These are phyloP conservation scores for Trichomonas vaginalis DNA, from an alignment of 208 protist genomes.

Conservation along the genomic window DNA sequence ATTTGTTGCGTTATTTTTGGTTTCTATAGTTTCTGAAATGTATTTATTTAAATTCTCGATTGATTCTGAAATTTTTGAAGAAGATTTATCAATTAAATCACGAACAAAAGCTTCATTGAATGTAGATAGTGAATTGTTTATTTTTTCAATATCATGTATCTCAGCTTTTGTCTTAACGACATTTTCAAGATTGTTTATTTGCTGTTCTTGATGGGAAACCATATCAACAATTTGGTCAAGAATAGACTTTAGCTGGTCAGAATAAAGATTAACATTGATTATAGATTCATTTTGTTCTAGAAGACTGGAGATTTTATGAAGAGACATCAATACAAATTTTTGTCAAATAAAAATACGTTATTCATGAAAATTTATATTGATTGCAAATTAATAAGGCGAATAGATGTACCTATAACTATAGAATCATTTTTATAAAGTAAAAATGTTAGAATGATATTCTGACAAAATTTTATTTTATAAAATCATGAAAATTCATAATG, in stretches of 20 bases:
- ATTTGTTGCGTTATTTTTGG: not conserved
- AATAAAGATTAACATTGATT: not conserved
- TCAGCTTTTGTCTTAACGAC: not conserved
- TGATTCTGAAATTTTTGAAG: not conserved
- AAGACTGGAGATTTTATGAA: not conserved
- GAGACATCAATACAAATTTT: no score
- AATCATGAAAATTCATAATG: no score
- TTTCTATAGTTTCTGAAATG: not conserved
- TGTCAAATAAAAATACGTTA: no score
- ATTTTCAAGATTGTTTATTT: not conserved
- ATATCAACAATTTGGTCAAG: not conserved
- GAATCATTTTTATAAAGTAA: no score
- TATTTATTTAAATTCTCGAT: not conserved
- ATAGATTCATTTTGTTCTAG: not conserved
- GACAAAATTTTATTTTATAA: no score
- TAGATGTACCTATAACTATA: no score
- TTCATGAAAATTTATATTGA: no score
- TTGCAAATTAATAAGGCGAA: no score
- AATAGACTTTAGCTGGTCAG: not conserved
- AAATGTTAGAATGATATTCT: no score
- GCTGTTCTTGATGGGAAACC: not conserved
- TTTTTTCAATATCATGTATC: not conserved
- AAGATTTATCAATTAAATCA: not conserved
- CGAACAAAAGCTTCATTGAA: not conserved
- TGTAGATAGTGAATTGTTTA: not conserved